A percentile compares a stretch with the other conserved stretches of the same genome.
phyloP scores from a whole-genome alignment of 2,329 filamentous ascomycete species.

The Pseudopithomyces chartarum region DNA sequence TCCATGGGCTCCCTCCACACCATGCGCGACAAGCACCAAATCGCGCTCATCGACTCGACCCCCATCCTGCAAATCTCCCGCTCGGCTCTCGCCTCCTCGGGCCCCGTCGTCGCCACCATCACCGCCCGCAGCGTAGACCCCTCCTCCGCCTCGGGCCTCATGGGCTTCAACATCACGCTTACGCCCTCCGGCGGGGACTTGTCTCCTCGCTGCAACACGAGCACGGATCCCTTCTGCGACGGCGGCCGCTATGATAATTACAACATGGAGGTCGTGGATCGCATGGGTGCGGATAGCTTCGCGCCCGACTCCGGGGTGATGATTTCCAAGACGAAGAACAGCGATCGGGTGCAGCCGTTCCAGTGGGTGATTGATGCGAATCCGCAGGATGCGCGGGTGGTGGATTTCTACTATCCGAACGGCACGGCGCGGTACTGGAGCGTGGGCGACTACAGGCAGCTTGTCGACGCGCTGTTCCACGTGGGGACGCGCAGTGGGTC shows the following conservation, averaged over 20 bases:
- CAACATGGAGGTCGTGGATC: constrained; percentile 59
- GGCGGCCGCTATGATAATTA: constrained; percentile 58
- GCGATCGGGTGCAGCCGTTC: constrained; percentile 51
- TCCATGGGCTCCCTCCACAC: constrained; percentile 60
- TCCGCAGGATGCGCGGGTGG: constrained; percentile 56
- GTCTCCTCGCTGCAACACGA: constrained; percentile 49
- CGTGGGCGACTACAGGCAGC: constrained; percentile 59
- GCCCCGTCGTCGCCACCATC: constrained; percentile 52
- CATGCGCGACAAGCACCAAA: constrained; percentile 58
- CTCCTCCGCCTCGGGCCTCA: constrained; percentile 35
- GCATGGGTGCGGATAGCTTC: constrained; percentile 61
- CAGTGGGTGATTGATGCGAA: constrained; percentile 62
- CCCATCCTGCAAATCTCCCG: constrained; percentile 54
- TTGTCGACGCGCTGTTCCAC: constrained; percentile 61
- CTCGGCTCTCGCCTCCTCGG: constrained; percentile 49
- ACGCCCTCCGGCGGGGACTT: constrained; percentile 47
- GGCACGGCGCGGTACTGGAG: constrained; percentile 55
- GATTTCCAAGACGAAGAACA: constrained; percentile 59
- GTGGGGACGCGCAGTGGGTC: constrained; percentile 59
- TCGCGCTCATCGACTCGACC: constrained; percentile 53
- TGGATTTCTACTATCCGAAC: constrained; percentile 58
- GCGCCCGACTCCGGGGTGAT: constrained; percentile 58
- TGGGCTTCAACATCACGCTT: constrained; percentile 56
- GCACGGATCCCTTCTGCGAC: constrained; percentile 55
- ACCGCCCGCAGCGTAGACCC: constrained; percentile 56